These are phyloP conservation scores for Sporisorium iseilematis-ciliati DNA, from an alignment of 1,284 basidiomycete genomes.

Conservation along the genomic window DNA sequence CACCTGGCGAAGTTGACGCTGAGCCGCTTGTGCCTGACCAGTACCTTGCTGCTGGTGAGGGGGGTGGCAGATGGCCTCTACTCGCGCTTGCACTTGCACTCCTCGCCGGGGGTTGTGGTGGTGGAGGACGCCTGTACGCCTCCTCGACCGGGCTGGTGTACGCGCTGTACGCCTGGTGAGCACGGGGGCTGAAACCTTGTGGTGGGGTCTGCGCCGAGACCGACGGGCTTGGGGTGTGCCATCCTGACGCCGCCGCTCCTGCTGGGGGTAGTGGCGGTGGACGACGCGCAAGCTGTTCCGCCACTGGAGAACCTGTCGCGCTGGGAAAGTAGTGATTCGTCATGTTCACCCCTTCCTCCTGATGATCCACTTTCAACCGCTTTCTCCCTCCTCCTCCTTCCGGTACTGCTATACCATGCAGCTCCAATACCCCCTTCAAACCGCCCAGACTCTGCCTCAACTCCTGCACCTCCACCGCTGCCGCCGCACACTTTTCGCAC, in stretches of 20 bases:
- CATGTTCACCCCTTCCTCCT: conserved; percentile 17
- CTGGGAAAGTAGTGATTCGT: conserved; percentile 13
- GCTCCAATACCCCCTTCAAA: conserved; percentile 22
- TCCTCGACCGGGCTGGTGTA: conserved; percentile 8
- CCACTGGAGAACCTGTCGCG: background rate
- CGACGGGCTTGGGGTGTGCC: conserved; percentile 27
- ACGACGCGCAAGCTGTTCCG: background rate
- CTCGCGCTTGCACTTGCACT: background rate
- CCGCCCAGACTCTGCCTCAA: conserved; percentile 23
- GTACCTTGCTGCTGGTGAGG: background rate
- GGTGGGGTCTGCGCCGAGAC: conserved; percentile 21
- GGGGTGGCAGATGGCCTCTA: conserved; percentile 1
- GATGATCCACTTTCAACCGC: background rate
- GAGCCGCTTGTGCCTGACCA: background rate
- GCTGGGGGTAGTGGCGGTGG: background rate
- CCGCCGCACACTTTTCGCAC: conserved; percentile 23
- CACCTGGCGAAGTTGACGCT: background rate
- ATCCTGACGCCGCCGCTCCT: background rate
- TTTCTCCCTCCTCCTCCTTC: background rate
- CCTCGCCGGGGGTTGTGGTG: background rate
- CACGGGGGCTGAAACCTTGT: conserved; percentile 15
- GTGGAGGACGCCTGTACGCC: background rate
- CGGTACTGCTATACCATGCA: conserved; percentile 26
- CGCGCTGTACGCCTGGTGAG: conserved; percentile 1
- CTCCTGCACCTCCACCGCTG: conserved; percentile 18